These are phyloP conservation scores for Tilletia setariae DNA, from an alignment of 1,284 basidiomycete genomes.

Conservation along the genomic window DNA sequence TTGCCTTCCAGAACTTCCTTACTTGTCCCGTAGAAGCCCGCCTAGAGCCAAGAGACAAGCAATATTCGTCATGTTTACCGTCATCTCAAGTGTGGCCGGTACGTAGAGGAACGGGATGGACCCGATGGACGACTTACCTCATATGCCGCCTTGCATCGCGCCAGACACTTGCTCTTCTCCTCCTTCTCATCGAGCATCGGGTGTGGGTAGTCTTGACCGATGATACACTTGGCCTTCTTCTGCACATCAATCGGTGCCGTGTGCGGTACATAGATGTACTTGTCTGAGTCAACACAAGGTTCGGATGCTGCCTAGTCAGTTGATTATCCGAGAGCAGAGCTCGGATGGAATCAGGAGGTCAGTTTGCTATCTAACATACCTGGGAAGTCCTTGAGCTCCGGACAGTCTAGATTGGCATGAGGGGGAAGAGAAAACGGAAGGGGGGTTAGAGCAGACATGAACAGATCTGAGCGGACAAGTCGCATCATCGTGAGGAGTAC, in stretches of 20 bases:
- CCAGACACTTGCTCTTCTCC: conserved; percentile 36
- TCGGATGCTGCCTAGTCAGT: not conserved
- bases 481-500: too few relatives aligned
- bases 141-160: conserved; percentile 37
- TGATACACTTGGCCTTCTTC: conserved; percentile 40
- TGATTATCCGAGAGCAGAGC: not conserved
- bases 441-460: too few relatives aligned
- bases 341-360: too few relatives aligned
- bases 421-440: not conserved
- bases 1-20: conserved; percentile 43
- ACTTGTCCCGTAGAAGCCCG: conserved; percentile 29
- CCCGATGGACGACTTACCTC: not conserved
- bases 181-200: conserved; percentile 48
- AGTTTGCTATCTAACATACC: not conserved
- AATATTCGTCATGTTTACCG: too few relatives aligned
- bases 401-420: conserved; percentile 46
- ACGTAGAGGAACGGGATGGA: too few relatives aligned
- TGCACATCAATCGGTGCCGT: conserved; percentile 41
- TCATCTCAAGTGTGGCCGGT: not conserved
- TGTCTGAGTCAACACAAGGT: conserved; percentile 23
- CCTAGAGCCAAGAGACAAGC: conserved; percentile 17
- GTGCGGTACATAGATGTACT: conserved; percentile 46
- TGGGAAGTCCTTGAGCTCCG: conserved; percentile 45
- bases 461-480: too few relatives aligned
- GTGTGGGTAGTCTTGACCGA: conserved; percentile 43